Evolutionary conservation across 1,139 yeast genomes (phyloP), one percentile per base, ranked within the genome.

Genomic region (Geotrichum cucujoidarum): DNA sequence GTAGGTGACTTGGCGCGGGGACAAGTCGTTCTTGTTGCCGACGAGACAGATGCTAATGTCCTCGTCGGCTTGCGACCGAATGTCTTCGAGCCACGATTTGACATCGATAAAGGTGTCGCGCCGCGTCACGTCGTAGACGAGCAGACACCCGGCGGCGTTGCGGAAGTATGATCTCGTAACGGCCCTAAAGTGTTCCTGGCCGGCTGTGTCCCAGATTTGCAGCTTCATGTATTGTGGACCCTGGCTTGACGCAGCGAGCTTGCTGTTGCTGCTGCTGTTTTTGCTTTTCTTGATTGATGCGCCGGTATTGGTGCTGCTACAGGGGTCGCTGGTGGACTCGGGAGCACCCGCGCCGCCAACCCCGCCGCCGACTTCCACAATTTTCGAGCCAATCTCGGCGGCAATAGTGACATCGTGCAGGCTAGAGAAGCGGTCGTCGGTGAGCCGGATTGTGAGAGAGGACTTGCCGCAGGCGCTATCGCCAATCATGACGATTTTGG

Each of bases 111-210:
- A 64, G 8, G 70, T 66, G 34, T 67, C 84, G 84, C 65, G 81
- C 77, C 90, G 74, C 4, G 94, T 85, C 31, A 89, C 90, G n/a
- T 89, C 83, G 66, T 89, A 89, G 11, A 89, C 96, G 53, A 89
- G 71, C 47, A 89, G 64, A 59, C 87, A 85, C 4, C 95, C 95
- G 60, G 83, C 83, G 14, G 94, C 94, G 39, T 88, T 81, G 53
- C 85, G 84, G 66, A 89, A 89, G 65, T 89, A 89, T 55, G 83
- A 73, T 61, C 83, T 81, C 53, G 88, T 77, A 86, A 89, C 89
- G 33, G 95, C 95, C 54, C 89, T 77, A 66, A 88, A 89, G 67
- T 89, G 96, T 68, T 89, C 97, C 72, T 89, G 96, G 32, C 97
- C 97, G 1, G 96, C 96, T 38, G 97, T 89, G 65, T 89, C 96